These are phyloP conservation scores for Chalciporus sp. DNA, from an alignment of 1,284 basidiomycete species.

Conservation along the genomic window DNA sequence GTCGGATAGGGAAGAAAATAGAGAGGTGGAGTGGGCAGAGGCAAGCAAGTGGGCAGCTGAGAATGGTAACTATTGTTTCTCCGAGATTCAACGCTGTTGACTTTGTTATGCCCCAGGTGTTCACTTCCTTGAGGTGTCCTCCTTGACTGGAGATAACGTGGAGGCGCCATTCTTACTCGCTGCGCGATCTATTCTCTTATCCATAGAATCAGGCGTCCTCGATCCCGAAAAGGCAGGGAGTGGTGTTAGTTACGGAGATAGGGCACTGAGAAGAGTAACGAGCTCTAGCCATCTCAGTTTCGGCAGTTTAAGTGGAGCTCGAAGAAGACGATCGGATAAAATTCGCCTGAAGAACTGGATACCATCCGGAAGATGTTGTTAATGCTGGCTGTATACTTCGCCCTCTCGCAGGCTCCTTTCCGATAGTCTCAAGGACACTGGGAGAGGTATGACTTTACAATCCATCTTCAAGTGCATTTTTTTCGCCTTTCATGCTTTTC, in stretches of 20 bases:
- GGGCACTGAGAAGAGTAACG: slow-evolving; percentile 84
- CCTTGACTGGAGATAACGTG: slow-evolving; percentile 90
- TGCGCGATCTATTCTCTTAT: slow-evolving; percentile 87
- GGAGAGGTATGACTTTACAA: slow-evolving; percentile 20
- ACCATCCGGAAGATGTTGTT: slow-evolving; percentile 58
- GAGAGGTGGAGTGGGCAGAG: slow-evolving; percentile 94
- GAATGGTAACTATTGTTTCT: slow-evolving; percentile 59
- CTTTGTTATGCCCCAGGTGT: slow-evolving; percentile 56
- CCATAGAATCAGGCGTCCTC: slow-evolving; percentile 88
- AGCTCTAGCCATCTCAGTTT: slow-evolving; percentile 83
- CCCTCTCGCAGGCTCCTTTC: background rate
- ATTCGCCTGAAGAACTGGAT: slow-evolving; percentile 62
- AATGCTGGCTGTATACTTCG: slow-evolving; percentile 16
- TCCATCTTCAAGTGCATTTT: slow-evolving; percentile 4
- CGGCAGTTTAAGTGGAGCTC: slow-evolving; percentile 68
- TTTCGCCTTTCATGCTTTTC: slow-evolving; percentile 8
- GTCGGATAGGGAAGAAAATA: slow-evolving; percentile 89
- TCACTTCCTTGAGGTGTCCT: slow-evolving; percentile 93
- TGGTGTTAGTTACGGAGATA: slow-evolving; percentile 95
- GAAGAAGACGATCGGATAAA: slow-evolving; percentile 58
- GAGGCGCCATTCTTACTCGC: slow-evolving; percentile 92
- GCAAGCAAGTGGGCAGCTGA: slow-evolving; percentile 94
- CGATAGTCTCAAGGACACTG: background rate
- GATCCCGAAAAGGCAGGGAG: slow-evolving; percentile 94
- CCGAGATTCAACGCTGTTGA: background rate